A percentile compares a stretch with the other conserved stretches of the same genome.
Conservation (phyloP, 768 basidiomycete genomes). For the Lactarius evosmus region DNA sequence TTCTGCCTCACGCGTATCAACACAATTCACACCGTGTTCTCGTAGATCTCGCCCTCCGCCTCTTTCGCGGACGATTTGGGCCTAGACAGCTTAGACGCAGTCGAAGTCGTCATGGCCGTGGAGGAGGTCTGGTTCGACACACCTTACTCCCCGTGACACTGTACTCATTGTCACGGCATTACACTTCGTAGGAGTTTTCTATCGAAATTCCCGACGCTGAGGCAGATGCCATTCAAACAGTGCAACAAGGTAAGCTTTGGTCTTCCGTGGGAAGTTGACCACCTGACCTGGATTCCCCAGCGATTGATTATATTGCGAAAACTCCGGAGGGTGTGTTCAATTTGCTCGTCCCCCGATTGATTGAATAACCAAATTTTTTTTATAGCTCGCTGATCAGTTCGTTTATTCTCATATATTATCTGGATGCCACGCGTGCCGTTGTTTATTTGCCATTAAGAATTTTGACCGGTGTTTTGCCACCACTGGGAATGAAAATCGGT, state of each 20-base stretch:
- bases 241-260: constrained; percentile 66
- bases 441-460: constrained; percentile 4
- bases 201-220: constrained; percentile 98
- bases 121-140: constrained; percentile 63
- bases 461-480: not conserved
- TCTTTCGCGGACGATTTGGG: constrained; percentile 82
- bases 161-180: constrained; percentile 12
- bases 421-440: constrained; percentile 5
- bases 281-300: constrained; percentile 40
- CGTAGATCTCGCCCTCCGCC: constrained; percentile 61
- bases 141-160: not conserved
- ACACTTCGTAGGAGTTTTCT: constrained; percentile 71
- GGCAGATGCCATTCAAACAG: constrained; percentile 90
- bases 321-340: constrained; percentile 70
- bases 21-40: not conserved
- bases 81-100: constrained; percentile 92
- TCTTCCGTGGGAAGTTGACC: constrained; percentile 19
- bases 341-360: not conserved
- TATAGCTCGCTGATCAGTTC: constrained; percentile 20
- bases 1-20: constrained; percentile 15
- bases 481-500: not conserved
- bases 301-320: constrained; percentile 93
- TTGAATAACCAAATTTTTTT: constrained; percentile 1
- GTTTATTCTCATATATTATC: constrained; percentile 4
- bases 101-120: constrained; percentile 98